A percentile compares a stretch with the other conserved stretches of the same genome.
Conservation (phyloP, 129 eudicot genomes). For the Kitagawia praeruptora region DNA sequence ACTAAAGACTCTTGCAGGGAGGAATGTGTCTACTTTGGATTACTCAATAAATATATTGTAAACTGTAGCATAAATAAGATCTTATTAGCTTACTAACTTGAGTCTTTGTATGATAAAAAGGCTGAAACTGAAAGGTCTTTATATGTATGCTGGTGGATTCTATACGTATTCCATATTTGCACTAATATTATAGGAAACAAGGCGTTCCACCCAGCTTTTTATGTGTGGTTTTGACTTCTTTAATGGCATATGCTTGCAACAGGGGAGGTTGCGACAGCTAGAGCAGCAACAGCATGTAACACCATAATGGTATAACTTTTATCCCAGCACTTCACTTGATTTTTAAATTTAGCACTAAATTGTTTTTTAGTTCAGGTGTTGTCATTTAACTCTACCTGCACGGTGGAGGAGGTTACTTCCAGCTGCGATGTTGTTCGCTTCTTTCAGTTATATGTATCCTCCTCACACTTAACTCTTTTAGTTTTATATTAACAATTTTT, state of each 20-base stretch:
- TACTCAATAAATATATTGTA: neutral
- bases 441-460: slow-evolving; percentile 66
- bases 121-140: slow-evolving; percentile 75
- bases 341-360: neutral
- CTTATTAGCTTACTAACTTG: neutral
- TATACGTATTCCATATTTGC: slow-evolving; percentile 90
- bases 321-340: neutral
- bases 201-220: slow-evolving; percentile 27
- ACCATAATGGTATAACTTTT: slow-evolving; percentile 51
- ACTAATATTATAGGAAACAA: slow-evolving; percentile 89
- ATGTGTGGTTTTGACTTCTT: neutral
- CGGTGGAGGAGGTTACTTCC: slow-evolving; percentile 84
- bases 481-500: neutral
- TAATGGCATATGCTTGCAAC: slow-evolving; percentile 15
- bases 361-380: slow-evolving; percentile 40
- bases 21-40: no score
- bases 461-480: slow-evolving; percentile 14
- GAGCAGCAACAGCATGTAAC: slow-evolving; percentile 72
- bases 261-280: slow-evolving; percentile 89
- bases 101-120: slow-evolving; percentile 27
- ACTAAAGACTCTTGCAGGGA: no score
- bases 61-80: neutral
- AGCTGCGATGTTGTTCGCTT: slow-evolving; percentile 76
- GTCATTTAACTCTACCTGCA: slow-evolving; percentile 65
- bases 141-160: slow-evolving; percentile 85